phyloP scores from a whole-genome alignment of 2,329 filamentous ascomycete genomes.

The Verticillium dahliae region DNA sequence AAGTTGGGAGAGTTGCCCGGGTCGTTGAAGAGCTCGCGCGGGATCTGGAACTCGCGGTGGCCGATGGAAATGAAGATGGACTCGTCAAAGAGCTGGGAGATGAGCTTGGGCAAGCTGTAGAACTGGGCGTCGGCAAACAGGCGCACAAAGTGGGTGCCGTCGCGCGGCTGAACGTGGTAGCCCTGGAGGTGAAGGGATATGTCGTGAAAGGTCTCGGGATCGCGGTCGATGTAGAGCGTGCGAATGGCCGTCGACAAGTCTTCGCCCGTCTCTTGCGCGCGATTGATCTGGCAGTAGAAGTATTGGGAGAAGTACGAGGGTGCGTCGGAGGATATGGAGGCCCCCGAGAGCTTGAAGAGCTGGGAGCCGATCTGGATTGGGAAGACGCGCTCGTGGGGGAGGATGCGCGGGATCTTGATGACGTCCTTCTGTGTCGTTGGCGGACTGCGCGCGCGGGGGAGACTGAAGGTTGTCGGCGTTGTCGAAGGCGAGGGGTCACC shows the following conservation, averaged over 20 bases:
- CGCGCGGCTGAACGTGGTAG: slow-evolving; percentile 76
- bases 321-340: slow-evolving; percentile 70
- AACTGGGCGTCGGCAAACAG: slow-evolving; percentile 94
- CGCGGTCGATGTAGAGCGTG: slow-evolving; percentile 91
- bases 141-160: slow-evolving; percentile 83
- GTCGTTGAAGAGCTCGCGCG: slow-evolving; percentile 71
- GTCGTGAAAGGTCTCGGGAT: slow-evolving; percentile 81
- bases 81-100: slow-evolving; percentile 84
- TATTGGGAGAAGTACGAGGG: slow-evolving; percentile 96
- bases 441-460: background rate
- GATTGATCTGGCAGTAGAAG: slow-evolving; percentile 74
- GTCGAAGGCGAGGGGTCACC: slow-evolving; percentile 11
- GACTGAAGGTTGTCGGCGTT: background rate
- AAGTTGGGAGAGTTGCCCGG: slow-evolving; percentile 94
- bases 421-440: slow-evolving; percentile 17
- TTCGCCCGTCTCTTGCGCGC: slow-evolving; percentile 53
- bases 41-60: slow-evolving; percentile 79
- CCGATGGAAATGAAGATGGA: slow-evolving; percentile 92
- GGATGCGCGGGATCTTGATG: slow-evolving; percentile 45
- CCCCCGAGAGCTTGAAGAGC: slow-evolving; percentile 67
- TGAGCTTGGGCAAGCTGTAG: slow-evolving; percentile 81
- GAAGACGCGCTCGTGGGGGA: slow-evolving; percentile 67
- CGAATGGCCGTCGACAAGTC: slow-evolving; percentile 47
- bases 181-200: slow-evolving; percentile 88
- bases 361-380: slow-evolving; percentile 68